These are phyloP conservation scores for Penicillium sp. DNA, from an alignment of 2,329 filamentous ascomycete species.

Conservation along the genomic window DNA sequence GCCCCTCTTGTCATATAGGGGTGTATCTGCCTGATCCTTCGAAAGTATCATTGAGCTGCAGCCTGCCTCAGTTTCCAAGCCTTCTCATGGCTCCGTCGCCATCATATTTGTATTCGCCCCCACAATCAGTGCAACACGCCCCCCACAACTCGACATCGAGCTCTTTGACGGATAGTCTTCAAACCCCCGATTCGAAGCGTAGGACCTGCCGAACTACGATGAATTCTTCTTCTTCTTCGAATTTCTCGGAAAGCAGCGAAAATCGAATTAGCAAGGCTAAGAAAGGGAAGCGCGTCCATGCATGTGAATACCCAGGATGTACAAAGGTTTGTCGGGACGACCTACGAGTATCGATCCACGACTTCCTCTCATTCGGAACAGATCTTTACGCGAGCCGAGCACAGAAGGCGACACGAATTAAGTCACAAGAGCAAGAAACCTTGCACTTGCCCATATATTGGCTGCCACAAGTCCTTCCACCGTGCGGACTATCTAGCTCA, in stretches of 20 bases:
- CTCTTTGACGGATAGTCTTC: neutral
- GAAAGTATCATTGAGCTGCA: slow-evolving; percentile 9
- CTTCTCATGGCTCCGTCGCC: neutral
- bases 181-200: neutral
- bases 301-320: slow-evolving; percentile 52
- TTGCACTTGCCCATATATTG: slow-evolving; percentile 47
- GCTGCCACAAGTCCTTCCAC: slow-evolving; percentile 53
- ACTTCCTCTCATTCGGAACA: slow-evolving; percentile 18
- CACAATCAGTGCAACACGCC: neutral
- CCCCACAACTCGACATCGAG: neutral
- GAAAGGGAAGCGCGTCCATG: slow-evolving; percentile 56
- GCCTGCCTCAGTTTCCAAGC: slow-evolving; percentile 7
- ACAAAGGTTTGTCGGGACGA: slow-evolving; percentile 44
- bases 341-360: neutral
- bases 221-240: neutral
- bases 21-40: neutral
- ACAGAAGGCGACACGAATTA: slow-evolving; percentile 52
- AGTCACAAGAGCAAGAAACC: slow-evolving; percentile 53
- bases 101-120: neutral
- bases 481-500: slow-evolving; percentile 52
- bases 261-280: slow-evolving; percentile 55
- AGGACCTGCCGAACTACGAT: neutral
- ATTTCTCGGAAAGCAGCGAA: neutral
- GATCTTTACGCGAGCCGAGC: slow-evolving; percentile 56
- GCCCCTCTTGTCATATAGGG: neutral